Conservation (phyloP, 768 basidiomycete genomes). For the Tulasnella sp. region DNA sequence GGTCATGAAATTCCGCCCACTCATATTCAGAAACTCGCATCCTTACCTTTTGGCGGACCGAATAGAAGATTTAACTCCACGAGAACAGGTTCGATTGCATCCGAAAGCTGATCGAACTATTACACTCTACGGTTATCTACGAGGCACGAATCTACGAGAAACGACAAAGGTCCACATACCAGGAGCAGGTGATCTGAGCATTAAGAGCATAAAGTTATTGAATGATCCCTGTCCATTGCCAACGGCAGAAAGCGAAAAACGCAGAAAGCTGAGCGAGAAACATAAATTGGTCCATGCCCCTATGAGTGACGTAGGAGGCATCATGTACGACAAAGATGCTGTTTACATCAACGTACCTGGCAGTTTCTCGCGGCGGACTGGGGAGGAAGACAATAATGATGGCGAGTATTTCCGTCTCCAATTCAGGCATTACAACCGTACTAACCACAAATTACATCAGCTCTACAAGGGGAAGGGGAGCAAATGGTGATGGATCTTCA, state of each 20-base stretch:
- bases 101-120: slow-evolving; percentile 91
- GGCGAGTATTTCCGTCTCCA: slow-evolving; percentile 8
- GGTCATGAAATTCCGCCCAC: slow-evolving; percentile 97
- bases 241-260: slow-evolving; percentile 72
- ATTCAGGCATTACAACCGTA: too few relatives aligned
- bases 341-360: slow-evolving; percentile 98
- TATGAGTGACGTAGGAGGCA: slow-evolving; percentile 96
- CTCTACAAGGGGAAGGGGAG: slow-evolving; percentile 82
- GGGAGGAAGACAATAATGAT: slow-evolving; percentile 42
- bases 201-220: slow-evolving; percentile 58
- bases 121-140: slow-evolving; percentile 88
- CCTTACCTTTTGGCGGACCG: slow-evolving; percentile 92
- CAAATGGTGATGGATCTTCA: slow-evolving; percentile 97
- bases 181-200: slow-evolving; percentile 79
- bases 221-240: slow-evolving; percentile 96
- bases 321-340: slow-evolving; percentile 95
- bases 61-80: slow-evolving; percentile 84
- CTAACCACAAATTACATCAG: slow-evolving; percentile 28
- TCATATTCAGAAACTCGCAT: slow-evolving; percentile 89
- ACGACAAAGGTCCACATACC: slow-evolving; percentile 85
- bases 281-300: slow-evolving; percentile 90
- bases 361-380: slow-evolving; percentile 64
- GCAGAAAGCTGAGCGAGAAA: slow-evolving; percentile 88
- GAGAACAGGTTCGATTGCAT: slow-evolving; percentile 63
- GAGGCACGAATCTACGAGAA: slow-evolving; percentile 69